These are phyloP conservation scores for Penicillium aurantiogriseum DNA, from an alignment of 2,329 filamentous ascomycete species.

Conservation along the genomic window DNA sequence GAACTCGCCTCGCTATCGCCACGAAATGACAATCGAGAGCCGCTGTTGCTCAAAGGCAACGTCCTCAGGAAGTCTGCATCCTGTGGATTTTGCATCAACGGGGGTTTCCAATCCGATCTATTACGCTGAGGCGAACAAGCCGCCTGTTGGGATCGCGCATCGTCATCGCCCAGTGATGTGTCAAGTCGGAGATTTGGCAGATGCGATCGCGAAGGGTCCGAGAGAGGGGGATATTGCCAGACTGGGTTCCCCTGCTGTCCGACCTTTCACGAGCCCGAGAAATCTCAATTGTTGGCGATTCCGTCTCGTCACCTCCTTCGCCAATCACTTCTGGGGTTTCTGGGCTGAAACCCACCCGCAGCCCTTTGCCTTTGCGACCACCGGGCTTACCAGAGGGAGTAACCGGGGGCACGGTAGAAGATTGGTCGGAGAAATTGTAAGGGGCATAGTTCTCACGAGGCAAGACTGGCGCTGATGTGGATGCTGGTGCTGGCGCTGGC, in stretches of 20 bases:
- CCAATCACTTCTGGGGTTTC: conserved; percentile 78
- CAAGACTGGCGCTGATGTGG: conserved; percentile 13
- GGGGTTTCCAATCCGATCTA: conserved; percentile 26
- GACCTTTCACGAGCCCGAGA: conserved; percentile 48
- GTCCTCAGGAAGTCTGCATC: conserved; percentile 41
- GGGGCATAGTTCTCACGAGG: conserved; percentile 23
- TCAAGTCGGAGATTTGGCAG: conserved; percentile 34
- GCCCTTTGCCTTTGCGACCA: conserved; percentile 58
- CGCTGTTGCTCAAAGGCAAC: conserved; percentile 28
- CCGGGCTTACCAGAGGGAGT: conserved; percentile 30
- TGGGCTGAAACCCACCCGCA: conserved; percentile 72
- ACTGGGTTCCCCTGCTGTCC: conserved; percentile 16
- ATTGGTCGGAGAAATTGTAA: conserved; percentile 17
- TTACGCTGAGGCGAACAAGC: conserved; percentile 11
- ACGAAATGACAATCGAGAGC: conserved; percentile 42
- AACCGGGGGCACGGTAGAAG: background rate
- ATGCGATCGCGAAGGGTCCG: conserved; percentile 16
- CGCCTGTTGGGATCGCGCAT: conserved; percentile 15
- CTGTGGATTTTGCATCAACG: conserved; percentile 35
- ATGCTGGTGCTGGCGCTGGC: conserved; percentile 6
- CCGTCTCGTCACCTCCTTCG: conserved; percentile 84
- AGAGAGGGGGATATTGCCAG: conserved; percentile 10
- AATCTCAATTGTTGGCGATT: conserved; percentile 69
- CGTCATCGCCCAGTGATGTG: conserved; percentile 31
- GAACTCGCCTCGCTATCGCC: conserved; percentile 43